Evolutionary conservation across 441 rosid species (phyloP), one percentile per base, ranked within the genome.

Genomic region (Pelargonium cotyledonis): DNA sequence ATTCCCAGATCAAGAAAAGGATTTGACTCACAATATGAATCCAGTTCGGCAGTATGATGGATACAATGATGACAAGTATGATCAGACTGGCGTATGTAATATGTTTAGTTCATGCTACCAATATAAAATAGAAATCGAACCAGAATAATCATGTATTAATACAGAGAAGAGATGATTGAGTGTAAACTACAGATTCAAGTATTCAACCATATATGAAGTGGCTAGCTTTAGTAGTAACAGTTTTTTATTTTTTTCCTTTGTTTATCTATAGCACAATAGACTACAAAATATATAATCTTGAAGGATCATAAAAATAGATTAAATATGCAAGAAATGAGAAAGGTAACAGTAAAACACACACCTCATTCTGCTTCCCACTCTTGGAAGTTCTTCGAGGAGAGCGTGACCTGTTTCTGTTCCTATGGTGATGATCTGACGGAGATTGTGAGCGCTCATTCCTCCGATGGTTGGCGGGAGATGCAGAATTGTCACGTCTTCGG

Each of bases 351-450:
- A 8, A 21, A 58, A 58, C 63, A 8, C 63, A 19, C 1, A 58
- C 63, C 63, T 58, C 63, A 58, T 58, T 21, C 23, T 58, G 63
- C 21, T 58, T 58, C 9, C 63, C 63, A 21, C 21, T 58, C 31
- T 58, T 58, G 63, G 63, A 58, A 58, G 63, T 18, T 58, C 63
- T 58, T 0, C 29, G 85, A 11, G 89, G 85, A 0, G 90, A 90
- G 26, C 41, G 80, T 41, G 89, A 87, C 66, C 85, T 80, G 40
- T 73, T 86, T 71, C 77, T 79, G 77, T 81, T 81, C 73, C 77
- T 83, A 35, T 66, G 78, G 74, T 81, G 86, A 67, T 64, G 83
- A 78, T 84, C 89, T 7, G 67, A 75, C 6, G 95, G 90, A 6
- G 61, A 55, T 18, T 55, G 61, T 55, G 61, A 55, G 23, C 26